phyloP scores from a whole-genome alignment of 345 rosid species.

The Mercurialis annua region DNA sequence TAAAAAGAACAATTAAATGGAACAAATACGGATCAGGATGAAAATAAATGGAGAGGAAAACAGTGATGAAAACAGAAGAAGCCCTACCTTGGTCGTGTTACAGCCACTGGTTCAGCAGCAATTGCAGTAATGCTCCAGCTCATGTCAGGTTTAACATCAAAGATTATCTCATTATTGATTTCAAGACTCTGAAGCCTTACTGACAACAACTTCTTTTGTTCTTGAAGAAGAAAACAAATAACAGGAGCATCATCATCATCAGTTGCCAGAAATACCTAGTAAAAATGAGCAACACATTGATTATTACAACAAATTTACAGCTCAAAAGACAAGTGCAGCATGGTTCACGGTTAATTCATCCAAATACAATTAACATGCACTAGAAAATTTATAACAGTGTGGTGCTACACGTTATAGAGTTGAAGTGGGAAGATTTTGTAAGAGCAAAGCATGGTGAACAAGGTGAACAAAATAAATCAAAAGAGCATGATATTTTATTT shows the following conservation, averaged over 20 bases:
- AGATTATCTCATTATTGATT: constrained; percentile 64
- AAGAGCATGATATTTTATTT: not conserved
- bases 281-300: constrained; percentile 11
- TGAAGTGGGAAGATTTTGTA: not conserved
- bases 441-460: constrained; percentile 1
- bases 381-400: not conserved
- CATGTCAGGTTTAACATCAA: constrained; percentile 77
- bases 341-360: constrained; percentile 1
- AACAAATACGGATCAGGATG: constrained; percentile 6
- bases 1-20: constrained; percentile 14
- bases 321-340: constrained; percentile 13
- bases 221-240: constrained; percentile 81
- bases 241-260: constrained; percentile 74
- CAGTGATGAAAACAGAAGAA: constrained; percentile 4
- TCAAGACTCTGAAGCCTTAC: constrained; percentile 80
- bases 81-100: constrained; percentile 77
- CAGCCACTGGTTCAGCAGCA: constrained; percentile 81
- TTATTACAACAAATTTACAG: constrained; percentile 16
- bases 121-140: constrained; percentile 89
- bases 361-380: constrained; percentile 2
- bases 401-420: not conserved
- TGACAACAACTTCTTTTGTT: constrained; percentile 79
- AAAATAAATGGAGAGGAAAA: constrained; percentile 3
- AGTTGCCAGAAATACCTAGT: constrained; percentile 84
- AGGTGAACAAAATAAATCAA: not conserved